Evolutionary conservation across 2,329 filamentous ascomycete genomes (phyloP), one percentile per base, ranked within the genome.

Genomic region (Fusarium lyarnte): DNA sequence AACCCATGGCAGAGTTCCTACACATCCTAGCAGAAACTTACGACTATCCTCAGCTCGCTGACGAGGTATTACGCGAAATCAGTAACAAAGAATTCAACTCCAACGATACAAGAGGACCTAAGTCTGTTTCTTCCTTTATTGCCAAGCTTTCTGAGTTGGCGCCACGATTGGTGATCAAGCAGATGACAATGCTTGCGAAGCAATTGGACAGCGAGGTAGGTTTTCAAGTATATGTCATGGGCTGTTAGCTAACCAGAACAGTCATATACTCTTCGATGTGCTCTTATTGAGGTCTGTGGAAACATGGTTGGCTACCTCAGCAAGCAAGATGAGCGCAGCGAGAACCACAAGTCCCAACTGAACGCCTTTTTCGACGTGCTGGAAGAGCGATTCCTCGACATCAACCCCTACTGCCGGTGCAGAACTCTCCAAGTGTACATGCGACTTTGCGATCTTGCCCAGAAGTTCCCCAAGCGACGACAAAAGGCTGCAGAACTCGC

Each of bases 11-110:
- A 36, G 97, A 99, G 81, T 97, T 99, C 77, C 85, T 99, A 8
- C 94, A 98, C 77, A 99, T 98, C 78, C 86, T 99, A 31, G 92
- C 95, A 2, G 95, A 98, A 80, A 95, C 98, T 84, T 99, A 98
- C 84, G 96, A 99, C 82, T 97, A 98, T 80, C 93, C 95, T 21
- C 96, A 99, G 78, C 87, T 99, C 13, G 92, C 94, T 8, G 96
- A 98, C 80, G 96, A 99, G 79, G 93, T 98, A 35, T 83, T 99
- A 65, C 92, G 94, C 77, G 96, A 99, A 79, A 89, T 99, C 74
- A 97, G 95, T 81, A 97, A 95, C 83, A 99, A 97, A 81, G 95
- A 98, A 79, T 99, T 98, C 85, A 98, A 97, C 82, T 95, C 93
- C 70, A 99, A 97, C 78, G 97, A 99, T 81, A 94, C 93, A 3